Evolutionary conservation across 2,329 filamentous ascomycete species (phyloP), one percentile per base, ranked within the genome.

Genomic region (Coniochaeta sp.): DNA sequence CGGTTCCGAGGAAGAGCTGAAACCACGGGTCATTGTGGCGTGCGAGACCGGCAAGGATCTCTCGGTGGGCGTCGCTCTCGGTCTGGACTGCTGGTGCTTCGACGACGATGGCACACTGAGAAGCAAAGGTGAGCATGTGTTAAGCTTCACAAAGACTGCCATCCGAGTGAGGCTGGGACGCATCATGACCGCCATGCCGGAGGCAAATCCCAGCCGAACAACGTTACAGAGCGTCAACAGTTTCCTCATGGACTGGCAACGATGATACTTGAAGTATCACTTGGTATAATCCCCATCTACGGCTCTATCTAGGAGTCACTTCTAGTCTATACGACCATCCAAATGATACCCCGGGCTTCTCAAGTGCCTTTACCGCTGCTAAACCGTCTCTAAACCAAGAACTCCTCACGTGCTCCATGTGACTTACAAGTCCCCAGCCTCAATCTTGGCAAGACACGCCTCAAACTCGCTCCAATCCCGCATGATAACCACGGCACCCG

Each of bases 191-290:
- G 85, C 84, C 0, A 88, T 89, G 70, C 89, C 92, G 0, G 86
- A 89, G 65, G 89, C 88, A 2, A 96, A 96, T 70, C 93, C 93
- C 0, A 93, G 88, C 63, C 81, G 95, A 38, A 82, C 90, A 24
- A 97, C 93, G 0, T 76, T 98, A 40, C 93, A 97, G 73, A 93
- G 91, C 66, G 89, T 98, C 6, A 97, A 98, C 73, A 90, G 90
- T 60, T 96, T 91, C 68, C 75, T 98, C 58, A 93, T 98, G 86
- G 81, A 81, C 60, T 78, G 75, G 73, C 69, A 70, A 54, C 73
- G 66, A 60, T 73, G 61, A 58, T 24, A 56, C 14, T n/a, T n/a
- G n/a, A n/a, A n/a, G n/a, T n/a, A n/a, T n/a, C n/a, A 1, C 56
- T 44, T 11, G 24, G 56, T 17, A 17, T 17, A 52, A 14, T n/a